Evolutionary conservation across 140 eudicot species (phyloP).

Genomic region (Ambrosia hybrid): DNA sequence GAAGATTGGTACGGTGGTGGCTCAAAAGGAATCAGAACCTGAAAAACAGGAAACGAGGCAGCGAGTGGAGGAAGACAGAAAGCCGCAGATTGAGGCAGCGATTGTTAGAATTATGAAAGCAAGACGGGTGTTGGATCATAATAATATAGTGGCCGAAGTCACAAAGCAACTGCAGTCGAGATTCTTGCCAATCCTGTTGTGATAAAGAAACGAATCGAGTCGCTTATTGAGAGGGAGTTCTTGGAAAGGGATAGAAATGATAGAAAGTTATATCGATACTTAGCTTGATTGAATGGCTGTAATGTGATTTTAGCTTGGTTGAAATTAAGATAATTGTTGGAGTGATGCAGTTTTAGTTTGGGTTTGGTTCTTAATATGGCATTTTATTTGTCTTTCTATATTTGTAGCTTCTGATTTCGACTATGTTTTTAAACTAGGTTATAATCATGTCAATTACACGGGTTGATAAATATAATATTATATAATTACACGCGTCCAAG

Average conservation of each 20-base stretch:
- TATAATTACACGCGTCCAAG: too few species aligned
- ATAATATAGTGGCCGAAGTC: constrained; percentile 60
- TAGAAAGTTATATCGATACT: constrained; percentile 52
- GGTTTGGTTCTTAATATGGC: background rate
- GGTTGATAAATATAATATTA: too few species aligned
- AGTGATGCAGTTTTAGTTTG: background rate
- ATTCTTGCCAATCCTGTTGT: constrained; percentile 53
- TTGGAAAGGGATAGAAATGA: constrained; percentile 61
- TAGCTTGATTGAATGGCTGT: constrained; percentile 32
- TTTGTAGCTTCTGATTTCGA: background rate
- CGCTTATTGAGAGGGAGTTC: constrained; percentile 62
- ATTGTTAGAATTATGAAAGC: constrained; percentile 69
- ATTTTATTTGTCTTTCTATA: too few species aligned
- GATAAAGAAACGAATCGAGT: constrained; percentile 60
- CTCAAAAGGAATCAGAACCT: constrained; percentile 64
- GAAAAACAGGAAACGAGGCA: constrained; percentile 71
- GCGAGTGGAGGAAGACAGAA: constrained; percentile 69
- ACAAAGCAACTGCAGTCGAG: constrained; percentile 66
- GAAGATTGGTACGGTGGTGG: constrained; percentile 64
- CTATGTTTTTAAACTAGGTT: too few species aligned
- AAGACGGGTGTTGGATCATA: constrained; percentile 60
- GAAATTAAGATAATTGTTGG: background rate
- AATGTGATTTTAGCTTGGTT: background rate
- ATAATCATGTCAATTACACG: too few species aligned
- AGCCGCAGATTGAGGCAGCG: constrained; percentile 72